Evolutionary conservation across 1,284 basidiomycete species (phyloP), one percentile per base, ranked within the genome.

Genomic region (Volvariella volvacea): DNA sequence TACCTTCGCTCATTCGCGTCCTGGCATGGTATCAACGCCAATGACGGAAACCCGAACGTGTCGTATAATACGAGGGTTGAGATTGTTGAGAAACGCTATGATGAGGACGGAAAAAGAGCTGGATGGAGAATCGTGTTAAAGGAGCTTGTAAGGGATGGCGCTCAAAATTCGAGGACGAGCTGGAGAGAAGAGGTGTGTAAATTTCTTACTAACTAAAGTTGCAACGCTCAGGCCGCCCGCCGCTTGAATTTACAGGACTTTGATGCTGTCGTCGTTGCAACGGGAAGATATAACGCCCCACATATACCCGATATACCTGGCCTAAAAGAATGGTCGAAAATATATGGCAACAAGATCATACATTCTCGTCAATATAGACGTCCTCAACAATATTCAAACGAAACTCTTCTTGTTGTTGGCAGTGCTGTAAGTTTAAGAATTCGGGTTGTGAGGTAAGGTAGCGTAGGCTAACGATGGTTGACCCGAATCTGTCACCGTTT

Each of bases 31-130:
- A 44, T 69, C 19, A 71, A 73, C 45, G 63, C 58, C 45, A 68
- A 70, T 44, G 70, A 73, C 44, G 54, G 56, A 4, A 70, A 62
- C 45, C 58, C 62, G 0, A 49, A 66, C n/a, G 55, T 64, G 1
- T 62, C 60, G 0, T 76, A 69, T 54, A 68, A 71, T 51, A 76
- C 75, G 0, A 66, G 74, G 0, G 73, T 77, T 0, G 74, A 77
- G 50, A 59, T 55, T 2, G 61, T 68, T 6, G 61, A 69, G 43
- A 74, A 74, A 48, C 55, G 56, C 3, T 51, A 63, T 19, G 57
- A 62, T 42, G 49, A 55, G 2, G 45, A 48, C 2, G 62, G 61
- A 0, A 42, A 58, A 39, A 57, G 64, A n/a, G 55, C 51, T 33
- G 68, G 64, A 19, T 76, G 60, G 73, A 66, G 55, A 3, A 51